Evolutionary conservation across 2,329 filamentous ascomycete species (phyloP).

Genomic region (Cercospora sojina): DNA sequence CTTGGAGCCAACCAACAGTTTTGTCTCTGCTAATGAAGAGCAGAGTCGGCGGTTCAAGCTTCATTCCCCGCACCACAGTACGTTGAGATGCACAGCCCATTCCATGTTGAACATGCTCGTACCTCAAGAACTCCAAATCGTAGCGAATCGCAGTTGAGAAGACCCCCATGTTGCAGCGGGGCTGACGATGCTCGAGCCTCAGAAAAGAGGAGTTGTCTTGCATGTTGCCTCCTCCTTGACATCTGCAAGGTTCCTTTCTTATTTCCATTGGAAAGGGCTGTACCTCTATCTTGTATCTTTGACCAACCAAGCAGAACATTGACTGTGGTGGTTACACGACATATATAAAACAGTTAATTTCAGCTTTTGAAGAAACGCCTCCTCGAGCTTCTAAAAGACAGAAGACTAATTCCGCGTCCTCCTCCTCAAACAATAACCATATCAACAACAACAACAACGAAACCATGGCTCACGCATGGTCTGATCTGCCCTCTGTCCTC

Average conservation of each 20-base stretch:
- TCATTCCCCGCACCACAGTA: constrained; percentile 3
- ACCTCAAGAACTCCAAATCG: background rate
- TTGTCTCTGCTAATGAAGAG: background rate
- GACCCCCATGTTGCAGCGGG: background rate
- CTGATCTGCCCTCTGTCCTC: constrained; percentile 33
- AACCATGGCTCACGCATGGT: constrained; percentile 34
- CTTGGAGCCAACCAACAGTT: background rate
- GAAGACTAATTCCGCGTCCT: constrained; percentile 18
- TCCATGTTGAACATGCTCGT: background rate
- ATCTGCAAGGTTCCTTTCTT: constrained; percentile 3
- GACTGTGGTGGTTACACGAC: constrained; percentile 16
- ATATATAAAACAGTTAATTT: constrained; percentile 18
- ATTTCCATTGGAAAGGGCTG: constrained; percentile 12
- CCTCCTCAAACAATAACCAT: background rate
- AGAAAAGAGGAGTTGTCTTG: constrained; percentile 7
- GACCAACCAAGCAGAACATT: background rate
- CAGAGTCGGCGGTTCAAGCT: background rate
- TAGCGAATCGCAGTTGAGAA: constrained; percentile 6
- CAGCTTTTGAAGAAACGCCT: constrained; percentile 14
- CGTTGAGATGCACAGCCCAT: background rate
- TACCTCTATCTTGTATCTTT: background rate
- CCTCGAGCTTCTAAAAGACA: constrained; percentile 22
- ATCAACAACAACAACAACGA: constrained; percentile 2
- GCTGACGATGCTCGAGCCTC: constrained; percentile 5
- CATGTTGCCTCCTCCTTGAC: background rate